A percentile compares a stretch with the other conserved stretches of the same genome.
phyloP scores from a whole-genome alignment of 441 rosid species.

The Euphorbia neoarborescens region DNA sequence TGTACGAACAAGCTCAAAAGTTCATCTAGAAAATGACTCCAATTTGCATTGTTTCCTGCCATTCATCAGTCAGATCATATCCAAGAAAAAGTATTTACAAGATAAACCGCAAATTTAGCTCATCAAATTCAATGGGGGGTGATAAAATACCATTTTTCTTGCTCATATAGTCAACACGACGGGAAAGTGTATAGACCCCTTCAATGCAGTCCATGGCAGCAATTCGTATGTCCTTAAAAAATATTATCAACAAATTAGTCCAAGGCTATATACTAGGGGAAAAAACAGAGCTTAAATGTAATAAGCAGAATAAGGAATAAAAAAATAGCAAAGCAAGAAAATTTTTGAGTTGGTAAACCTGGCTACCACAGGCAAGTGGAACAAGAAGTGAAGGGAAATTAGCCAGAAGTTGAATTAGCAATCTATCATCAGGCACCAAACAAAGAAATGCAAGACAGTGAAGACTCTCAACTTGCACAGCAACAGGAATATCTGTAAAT shows the following conservation, averaged over 20 bases:
- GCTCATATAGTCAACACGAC: constrained; percentile 54
- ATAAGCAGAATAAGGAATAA: not conserved
- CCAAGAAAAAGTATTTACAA: constrained; percentile 10
- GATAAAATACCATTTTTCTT: constrained; percentile 81
- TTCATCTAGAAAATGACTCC: constrained; percentile 63
- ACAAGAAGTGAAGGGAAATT: constrained; percentile 73
- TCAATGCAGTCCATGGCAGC: constrained; percentile 86
- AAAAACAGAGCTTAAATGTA: not conserved
- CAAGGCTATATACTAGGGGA: constrained; percentile 9
- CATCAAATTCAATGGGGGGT: constrained; percentile 9
- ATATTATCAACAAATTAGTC: constrained; percentile 8
- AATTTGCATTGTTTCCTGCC: constrained; percentile 65
- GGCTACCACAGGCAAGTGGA: constrained; percentile 59
- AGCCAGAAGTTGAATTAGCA: constrained; percentile 54
- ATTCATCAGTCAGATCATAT: constrained; percentile 21
- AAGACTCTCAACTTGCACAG: constrained; percentile 73
- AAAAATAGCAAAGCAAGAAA: not conserved
- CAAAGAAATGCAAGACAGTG: constrained; percentile 67
- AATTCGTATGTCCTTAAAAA: constrained; percentile 55
- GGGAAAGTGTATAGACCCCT: constrained; percentile 45
- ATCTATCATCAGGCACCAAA: constrained; percentile 43
- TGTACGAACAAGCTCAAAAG: constrained; percentile 70
- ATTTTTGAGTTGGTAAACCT: constrained; percentile 40
- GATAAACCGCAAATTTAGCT: not conserved
- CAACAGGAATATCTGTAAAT: constrained; percentile 55